Evolutionary conservation across 2,329 filamentous ascomycete genomes (phyloP).

Genomic region (Fusarium palustre): DNA sequence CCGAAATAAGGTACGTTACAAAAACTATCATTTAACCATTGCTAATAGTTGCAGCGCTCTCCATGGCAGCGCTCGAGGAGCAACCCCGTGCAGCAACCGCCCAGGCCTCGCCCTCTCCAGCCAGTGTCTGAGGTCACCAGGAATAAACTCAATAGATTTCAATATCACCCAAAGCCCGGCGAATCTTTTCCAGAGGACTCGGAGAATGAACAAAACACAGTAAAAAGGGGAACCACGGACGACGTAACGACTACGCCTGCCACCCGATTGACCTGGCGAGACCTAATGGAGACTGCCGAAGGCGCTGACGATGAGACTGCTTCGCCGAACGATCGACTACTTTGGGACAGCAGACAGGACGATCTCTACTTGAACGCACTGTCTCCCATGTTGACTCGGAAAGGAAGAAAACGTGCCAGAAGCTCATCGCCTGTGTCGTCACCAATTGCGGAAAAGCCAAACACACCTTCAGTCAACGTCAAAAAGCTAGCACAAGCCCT

Average conservation of each 20-base stretch:
- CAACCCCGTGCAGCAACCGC: conserved; percentile 57
- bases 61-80: conserved; percentile 68
- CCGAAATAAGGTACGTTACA: conserved; percentile 49
- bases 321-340: conserved; percentile 71
- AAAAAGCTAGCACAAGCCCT: conserved; percentile 69
- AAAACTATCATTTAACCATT: conserved; percentile 4
- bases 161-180: conserved; percentile 50
- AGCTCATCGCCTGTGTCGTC: conserved; percentile 81
- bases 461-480: conserved; percentile 65
- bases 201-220: conserved; percentile 25
- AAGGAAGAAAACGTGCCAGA: conserved; percentile 73
- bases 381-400: conserved; percentile 63
- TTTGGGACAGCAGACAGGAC: conserved; percentile 68
- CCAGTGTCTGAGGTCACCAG: conserved; percentile 70
- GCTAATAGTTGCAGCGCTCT: conserved; percentile 51
- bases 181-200: conserved; percentile 31
- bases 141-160: conserved; percentile 70
- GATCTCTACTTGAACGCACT: conserved; percentile 55
- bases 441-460: conserved; percentile 63
- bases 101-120: conserved; percentile 55
- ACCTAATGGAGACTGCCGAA: conserved; percentile 62
- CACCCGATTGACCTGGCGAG: conserved; percentile 67
- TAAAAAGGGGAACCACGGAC: conserved; percentile 31
- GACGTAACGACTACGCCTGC: conserved; percentile 58
- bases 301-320: conserved; percentile 59